phyloP scores from a whole-genome alignment of 169 alveolate species.

The Eimeria falciformis region DNA sequence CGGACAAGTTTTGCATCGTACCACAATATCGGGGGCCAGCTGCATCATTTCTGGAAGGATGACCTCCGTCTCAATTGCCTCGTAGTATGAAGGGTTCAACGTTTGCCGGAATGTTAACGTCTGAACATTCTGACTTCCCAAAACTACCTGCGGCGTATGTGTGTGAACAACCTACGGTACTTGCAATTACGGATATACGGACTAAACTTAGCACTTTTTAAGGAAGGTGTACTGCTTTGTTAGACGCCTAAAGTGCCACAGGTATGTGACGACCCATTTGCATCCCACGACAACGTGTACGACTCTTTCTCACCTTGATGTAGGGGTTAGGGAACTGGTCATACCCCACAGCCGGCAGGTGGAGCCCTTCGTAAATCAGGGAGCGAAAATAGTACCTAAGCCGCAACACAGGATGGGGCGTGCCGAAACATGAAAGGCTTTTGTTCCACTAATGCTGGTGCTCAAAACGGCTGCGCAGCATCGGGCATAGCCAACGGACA shows the following conservation, averaged over 20 bases:
- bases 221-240: no score
- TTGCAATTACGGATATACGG: no score
- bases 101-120: constrained; percentile 87
- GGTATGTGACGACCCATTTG: no score
- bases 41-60: constrained; percentile 89
- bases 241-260: no score
- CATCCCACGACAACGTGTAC: not conserved
- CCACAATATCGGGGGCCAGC: constrained; percentile 91
- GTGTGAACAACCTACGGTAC: no score
- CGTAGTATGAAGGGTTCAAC: constrained; percentile 90
- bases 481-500: no score
- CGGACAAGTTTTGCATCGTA: no score
- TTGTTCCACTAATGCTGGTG: no score
- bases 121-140: constrained; percentile 88
- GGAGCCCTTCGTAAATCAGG: constrained; percentile 91
- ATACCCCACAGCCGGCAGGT: constrained; percentile 88
- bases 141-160: constrained; percentile 86
- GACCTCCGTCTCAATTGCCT: constrained; percentile 90
- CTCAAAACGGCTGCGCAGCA: no score
- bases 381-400: constrained; percentile 87
- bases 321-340: constrained; percentile 84
- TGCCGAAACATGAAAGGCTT: no score
- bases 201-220: no score
- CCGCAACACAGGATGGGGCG: no score
- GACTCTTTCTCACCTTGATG: constrained; percentile 64